Conservation (phyloP, 192 early-diverging fungal genomes). For the Backusella australiensis region DNA sequence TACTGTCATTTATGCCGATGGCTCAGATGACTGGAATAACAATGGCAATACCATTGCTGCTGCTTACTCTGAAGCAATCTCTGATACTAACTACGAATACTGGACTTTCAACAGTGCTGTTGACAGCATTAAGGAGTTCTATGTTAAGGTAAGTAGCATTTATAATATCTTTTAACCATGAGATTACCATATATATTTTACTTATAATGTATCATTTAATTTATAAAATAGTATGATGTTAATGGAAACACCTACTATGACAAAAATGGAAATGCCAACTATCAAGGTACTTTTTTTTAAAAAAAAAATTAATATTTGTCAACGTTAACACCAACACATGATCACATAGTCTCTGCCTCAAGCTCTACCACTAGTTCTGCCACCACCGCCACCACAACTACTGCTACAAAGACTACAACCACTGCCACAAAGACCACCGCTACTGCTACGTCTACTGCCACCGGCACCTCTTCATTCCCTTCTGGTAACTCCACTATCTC, state of each 20-base stretch:
- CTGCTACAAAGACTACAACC: neutral
- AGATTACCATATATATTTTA: neutral
- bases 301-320: neutral
- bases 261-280: constrained; percentile 22
- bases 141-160: constrained; percentile 18
- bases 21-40: constrained; percentile 6
- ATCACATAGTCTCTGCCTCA: neutral
- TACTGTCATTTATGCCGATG: constrained; percentile 12
- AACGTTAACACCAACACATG: neutral
- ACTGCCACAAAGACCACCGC: neutral
- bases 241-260: constrained; percentile 38
- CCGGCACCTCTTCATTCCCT: constrained; percentile 2
- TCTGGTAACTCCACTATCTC: constrained; percentile 17
- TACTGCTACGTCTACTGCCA: neutral
- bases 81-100: constrained; percentile 29
- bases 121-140: constrained; percentile 32
- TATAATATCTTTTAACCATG: neutral
- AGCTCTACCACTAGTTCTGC: neutral
- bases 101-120: constrained; percentile 24
- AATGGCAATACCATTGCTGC: neutral
- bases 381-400: neutral
- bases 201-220: neutral
- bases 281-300: constrained; percentile 7
- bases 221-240: constrained; percentile 24
- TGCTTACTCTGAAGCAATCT: constrained; percentile 15